A percentile compares a stretch with the other conserved stretches of the same genome.
These are phyloP conservation scores for Laetiporus sulphureus DNA, from an alignment of 1,284 basidiomycete species.

Conservation along the genomic window DNA sequence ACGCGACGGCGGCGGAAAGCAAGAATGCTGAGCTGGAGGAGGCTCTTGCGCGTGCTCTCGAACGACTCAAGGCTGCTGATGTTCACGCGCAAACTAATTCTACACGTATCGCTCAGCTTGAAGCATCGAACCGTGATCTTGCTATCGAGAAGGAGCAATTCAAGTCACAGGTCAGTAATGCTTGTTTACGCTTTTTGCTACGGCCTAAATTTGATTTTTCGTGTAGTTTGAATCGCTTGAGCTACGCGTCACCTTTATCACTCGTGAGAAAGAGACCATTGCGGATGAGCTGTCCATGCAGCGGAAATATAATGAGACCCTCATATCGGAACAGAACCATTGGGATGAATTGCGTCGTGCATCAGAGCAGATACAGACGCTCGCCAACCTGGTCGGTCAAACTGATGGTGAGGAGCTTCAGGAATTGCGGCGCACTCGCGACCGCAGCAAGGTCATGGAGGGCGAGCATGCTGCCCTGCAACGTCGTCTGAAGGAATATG, in stretches of 20 bases:
- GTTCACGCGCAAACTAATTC: slow-evolving; percentile 51
- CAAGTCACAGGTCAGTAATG: slow-evolving; percentile 44
- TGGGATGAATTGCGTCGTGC: slow-evolving; percentile 67
- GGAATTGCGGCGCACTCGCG: slow-evolving; percentile 59
- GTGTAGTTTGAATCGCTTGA: slow-evolving; percentile 55
- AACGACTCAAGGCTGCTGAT: slow-evolving; percentile 64
- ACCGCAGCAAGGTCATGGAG: slow-evolving; percentile 59
- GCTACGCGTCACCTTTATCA: slow-evolving; percentile 43
- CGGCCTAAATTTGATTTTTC: neutral
- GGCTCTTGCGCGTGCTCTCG: slow-evolving; percentile 60
- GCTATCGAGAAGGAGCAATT: slow-evolving; percentile 46
- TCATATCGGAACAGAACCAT: slow-evolving; percentile 53
- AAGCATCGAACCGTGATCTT: slow-evolving; percentile 50
- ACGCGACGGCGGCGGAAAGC: slow-evolving; percentile 41
- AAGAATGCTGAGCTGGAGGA: slow-evolving; percentile 61
- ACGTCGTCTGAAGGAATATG: slow-evolving; percentile 67
- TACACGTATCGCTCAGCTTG: slow-evolving; percentile 53
- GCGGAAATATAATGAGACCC: slow-evolving; percentile 52
- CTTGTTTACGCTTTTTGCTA: slow-evolving; percentile 5
- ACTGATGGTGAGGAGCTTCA: slow-evolving; percentile 65
- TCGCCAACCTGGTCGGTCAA: slow-evolving; percentile 53
- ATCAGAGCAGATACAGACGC: slow-evolving; percentile 60
- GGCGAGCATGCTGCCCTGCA: slow-evolving; percentile 59
- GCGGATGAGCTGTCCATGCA: slow-evolving; percentile 42
- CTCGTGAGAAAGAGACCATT: slow-evolving; percentile 55